A percentile compares a stretch with the other conserved stretches of the same genome.
Conservation (phyloP, 495 filamentous ascomycete species). For the Xylaria grammica region DNA sequence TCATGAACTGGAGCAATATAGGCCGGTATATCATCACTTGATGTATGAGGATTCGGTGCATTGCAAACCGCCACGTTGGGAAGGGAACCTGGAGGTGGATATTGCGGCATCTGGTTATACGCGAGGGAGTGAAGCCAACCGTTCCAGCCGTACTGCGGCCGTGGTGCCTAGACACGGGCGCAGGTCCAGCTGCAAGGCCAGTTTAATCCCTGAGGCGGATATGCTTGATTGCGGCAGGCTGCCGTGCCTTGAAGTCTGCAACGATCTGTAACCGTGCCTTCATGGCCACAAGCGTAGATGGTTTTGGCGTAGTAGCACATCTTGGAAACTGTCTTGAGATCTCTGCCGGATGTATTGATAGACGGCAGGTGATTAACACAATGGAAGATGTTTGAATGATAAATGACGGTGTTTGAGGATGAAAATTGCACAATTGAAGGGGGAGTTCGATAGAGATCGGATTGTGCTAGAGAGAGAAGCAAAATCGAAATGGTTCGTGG, state of each 20-base stretch:
- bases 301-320: not conserved
- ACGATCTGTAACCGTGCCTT: not conserved
- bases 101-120: not conserved
- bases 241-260: not conserved
- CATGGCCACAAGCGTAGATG: conserved; percentile 8
- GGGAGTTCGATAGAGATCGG: not conserved
- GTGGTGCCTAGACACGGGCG: not conserved
- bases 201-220: too few species aligned
- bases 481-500: not conserved
- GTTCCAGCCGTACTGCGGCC: not conserved
- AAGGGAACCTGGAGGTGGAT: too few species aligned
- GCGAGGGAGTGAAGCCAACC: not conserved
- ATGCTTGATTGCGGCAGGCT: not conserved
- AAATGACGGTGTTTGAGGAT: too few species aligned
- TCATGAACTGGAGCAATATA: too few species aligned
- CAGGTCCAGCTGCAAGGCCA: not conserved
- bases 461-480: not conserved
- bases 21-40: not conserved
- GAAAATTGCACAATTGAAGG: not conserved
- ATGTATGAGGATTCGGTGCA: too few species aligned
- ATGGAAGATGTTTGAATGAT: too few species aligned
- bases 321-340: too few species aligned
- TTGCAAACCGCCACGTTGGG: not conserved
- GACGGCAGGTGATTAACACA: too few species aligned
- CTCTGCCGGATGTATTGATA: too few species aligned